Evolutionary conservation across 1,139 yeast species (phyloP).

Genomic region (Debaryomyces udenii): DNA sequence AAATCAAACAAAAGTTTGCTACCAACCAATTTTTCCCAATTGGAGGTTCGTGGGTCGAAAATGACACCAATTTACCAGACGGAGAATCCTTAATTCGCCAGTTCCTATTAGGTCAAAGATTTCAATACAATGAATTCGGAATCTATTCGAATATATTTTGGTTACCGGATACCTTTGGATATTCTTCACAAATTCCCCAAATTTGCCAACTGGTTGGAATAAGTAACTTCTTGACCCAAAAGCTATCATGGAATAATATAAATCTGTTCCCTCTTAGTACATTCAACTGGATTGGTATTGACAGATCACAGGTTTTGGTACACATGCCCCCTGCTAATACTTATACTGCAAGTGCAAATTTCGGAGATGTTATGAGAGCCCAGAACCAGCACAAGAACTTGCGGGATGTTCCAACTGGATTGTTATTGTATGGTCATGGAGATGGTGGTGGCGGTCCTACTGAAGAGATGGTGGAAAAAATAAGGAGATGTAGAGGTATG

Average conservation of each 20-base stretch:
- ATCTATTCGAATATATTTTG: conserved; percentile 74
- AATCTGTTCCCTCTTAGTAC: conserved; percentile 86
- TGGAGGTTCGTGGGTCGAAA: conserved; percentile 98
- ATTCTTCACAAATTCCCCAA: conserved; percentile 93
- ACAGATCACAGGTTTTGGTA: conserved; percentile 88
- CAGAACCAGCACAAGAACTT: conserved; percentile 80
- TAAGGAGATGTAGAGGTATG: conserved; percentile 87
- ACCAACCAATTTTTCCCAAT: conserved; percentile 82
- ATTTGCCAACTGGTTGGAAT: conserved; percentile 84
- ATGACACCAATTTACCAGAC: conserved; percentile 90
- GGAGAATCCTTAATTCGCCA: conserved; percentile 92
- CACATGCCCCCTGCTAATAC: conserved; percentile 99
- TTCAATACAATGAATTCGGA: conserved; percentile 79
- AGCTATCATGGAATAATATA: conserved; percentile 94
- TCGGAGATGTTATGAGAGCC: conserved; percentile 87
- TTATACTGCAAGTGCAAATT: conserved; percentile 89
- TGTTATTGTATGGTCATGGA: conserved; percentile 87
- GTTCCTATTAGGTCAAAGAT: conserved; percentile 86
- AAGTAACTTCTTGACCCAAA: conserved; percentile 85
- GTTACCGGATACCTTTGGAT: conserved; percentile 98
- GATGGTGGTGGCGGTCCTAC: conserved; percentile 99
- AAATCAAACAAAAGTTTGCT: conserved; percentile 65
- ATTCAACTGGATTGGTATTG: conserved; percentile 93
- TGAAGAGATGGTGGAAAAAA: conserved; percentile 87
- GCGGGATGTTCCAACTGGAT: conserved; percentile 76